phyloP scores from a whole-genome alignment of 2,329 filamentous ascomycete species.

The Sarocladium brachiariae region DNA sequence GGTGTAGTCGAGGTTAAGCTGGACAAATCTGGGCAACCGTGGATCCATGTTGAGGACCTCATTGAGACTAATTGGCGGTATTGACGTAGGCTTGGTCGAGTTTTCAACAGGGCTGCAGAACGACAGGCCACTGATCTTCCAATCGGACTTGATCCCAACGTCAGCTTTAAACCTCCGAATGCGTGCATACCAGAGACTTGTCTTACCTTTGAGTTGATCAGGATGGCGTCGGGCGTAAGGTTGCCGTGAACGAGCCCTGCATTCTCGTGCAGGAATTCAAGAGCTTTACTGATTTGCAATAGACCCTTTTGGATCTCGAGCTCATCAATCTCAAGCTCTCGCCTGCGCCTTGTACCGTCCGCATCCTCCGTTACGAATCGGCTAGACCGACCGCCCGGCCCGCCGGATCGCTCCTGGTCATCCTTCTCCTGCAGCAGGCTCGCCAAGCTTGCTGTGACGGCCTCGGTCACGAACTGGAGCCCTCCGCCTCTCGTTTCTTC shows the following conservation, averaged over 20 bases:
- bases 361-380: conserved; percentile 76
- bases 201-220: conserved; percentile 83
- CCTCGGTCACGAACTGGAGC: conserved; percentile 91
- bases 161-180: too few species aligned
- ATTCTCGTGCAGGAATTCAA: conserved; percentile 94
- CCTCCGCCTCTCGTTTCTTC: conserved; percentile 90
- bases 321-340: conserved; percentile 91
- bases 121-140: conserved; percentile 93
- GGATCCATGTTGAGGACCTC: conserved; percentile 83
- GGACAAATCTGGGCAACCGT: conserved; percentile 71
- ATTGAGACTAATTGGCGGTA: conserved; percentile 72
- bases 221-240: conserved; percentile 84
- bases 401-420: conserved; percentile 66
- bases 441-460: conserved; percentile 81
- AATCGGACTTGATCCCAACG: conserved; percentile 61
- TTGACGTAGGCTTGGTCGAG: conserved; percentile 66
- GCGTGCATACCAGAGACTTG: too few species aligned
- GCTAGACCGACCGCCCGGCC: conserved; percentile 63
- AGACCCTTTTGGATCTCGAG: conserved; percentile 96
- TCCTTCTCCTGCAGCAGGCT: conserved; percentile 82
- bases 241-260: conserved; percentile 92
- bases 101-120: conserved; percentile 79
- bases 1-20: conserved; percentile 86
- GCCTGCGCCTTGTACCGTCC: conserved; percentile 63
- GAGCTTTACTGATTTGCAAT: conserved; percentile 83